Conservation (phyloP, 495 filamentous ascomycete genomes). For the Daldinia grandis region DNA sequence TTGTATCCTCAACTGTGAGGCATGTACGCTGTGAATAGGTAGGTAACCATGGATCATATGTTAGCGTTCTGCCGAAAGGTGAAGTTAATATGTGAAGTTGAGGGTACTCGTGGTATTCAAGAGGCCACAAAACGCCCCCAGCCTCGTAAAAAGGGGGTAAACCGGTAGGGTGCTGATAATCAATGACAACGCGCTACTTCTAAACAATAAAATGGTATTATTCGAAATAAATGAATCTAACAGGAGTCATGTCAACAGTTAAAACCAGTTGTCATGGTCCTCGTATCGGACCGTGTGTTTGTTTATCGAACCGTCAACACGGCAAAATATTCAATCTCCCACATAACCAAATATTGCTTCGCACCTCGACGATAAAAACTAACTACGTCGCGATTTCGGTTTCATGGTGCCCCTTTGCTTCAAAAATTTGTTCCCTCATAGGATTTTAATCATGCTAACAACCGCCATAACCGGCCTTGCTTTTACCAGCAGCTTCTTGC, state of each 20-base stretch:
- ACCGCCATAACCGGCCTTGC: not conserved
- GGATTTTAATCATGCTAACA: constrained; percentile 7
- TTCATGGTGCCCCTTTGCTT: not conserved
- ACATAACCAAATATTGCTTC: not conserved
- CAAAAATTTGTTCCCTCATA: not conserved
- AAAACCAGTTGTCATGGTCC: not conserved
- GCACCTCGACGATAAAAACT: not conserved
- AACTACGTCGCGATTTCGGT: not conserved
- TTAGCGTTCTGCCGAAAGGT: not conserved
- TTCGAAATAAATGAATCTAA: not conserved
- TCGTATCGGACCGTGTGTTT: constrained; percentile 7
- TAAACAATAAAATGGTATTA: not conserved
- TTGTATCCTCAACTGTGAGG: no score
- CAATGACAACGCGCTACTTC: no score
- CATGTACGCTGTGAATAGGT: no score
- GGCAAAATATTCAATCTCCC: not conserved
- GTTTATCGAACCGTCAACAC: constrained; percentile 14
- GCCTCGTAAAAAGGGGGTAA: not conserved
- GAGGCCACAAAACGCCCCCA: no score
- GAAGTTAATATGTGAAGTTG: not conserved
- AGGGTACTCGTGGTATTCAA: no score
- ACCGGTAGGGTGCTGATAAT: not conserved
- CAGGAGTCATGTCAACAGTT: not conserved
- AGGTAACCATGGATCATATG: not conserved
- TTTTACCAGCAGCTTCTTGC: constrained; percentile 23